Evolutionary conservation across 805 yeast genomes (phyloP).

Genomic region (Maudiozyma barnettii): DNA sequence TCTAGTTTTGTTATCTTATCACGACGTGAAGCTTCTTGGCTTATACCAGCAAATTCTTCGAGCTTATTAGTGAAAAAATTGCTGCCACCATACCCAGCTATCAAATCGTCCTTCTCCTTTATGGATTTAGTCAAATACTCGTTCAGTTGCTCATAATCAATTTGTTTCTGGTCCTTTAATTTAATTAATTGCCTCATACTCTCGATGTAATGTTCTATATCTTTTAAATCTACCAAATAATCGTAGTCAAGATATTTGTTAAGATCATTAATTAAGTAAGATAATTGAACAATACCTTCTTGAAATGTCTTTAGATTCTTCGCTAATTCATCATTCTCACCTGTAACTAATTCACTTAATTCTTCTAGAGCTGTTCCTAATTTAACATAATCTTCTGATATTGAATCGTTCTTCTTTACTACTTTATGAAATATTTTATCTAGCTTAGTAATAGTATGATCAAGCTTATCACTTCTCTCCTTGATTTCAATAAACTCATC

Average conservation of each 20-base stretch:
- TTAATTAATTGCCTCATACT: constrained; percentile 62
- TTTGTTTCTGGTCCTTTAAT: constrained; percentile 80
- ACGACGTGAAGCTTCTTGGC: constrained; percentile 45
- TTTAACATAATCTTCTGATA: constrained; percentile 62
- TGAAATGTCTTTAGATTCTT: constrained; percentile 37
- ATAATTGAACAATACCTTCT: constrained; percentile 37
- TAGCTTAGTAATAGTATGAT: constrained; percentile 69
- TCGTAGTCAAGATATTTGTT: constrained; percentile 59
- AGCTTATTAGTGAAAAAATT: constrained; percentile 47
- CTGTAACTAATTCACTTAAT: constrained; percentile 50
- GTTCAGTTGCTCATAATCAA: constrained; percentile 78
- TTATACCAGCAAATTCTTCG: constrained; percentile 55
- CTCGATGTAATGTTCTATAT: constrained; percentile 70
- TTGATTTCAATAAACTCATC: constrained; percentile 76
- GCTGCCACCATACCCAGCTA: constrained; percentile 43
- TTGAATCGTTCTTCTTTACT: constrained; percentile 59
- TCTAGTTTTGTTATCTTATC: constrained; percentile 45
- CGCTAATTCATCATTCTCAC: constrained; percentile 18
- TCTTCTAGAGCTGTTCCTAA: constrained; percentile 63
- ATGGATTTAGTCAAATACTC: constrained; percentile 69
- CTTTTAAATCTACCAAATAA: constrained; percentile 73
- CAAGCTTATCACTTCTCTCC: constrained; percentile 73
- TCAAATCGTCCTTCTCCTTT: constrained; percentile 48
- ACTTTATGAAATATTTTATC: constrained; percentile 71
- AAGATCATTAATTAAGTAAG: constrained; percentile 35